These are phyloP conservation scores for Physaria fendleri DNA, from an alignment of 345 rosid species.

Conservation along the genomic window DNA sequence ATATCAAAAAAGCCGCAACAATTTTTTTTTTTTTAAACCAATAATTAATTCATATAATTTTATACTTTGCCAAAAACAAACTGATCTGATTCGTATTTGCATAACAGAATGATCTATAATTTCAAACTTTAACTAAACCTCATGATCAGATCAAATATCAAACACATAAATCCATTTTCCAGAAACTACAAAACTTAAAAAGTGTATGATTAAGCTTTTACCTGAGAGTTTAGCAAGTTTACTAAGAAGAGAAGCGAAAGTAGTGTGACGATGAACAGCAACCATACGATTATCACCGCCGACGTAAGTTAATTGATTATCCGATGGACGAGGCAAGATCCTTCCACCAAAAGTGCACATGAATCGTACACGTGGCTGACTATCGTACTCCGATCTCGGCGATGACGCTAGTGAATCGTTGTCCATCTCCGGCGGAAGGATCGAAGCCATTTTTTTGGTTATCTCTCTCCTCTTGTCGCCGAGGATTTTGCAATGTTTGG, in stretches of 20 bases:
- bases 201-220: conserved; percentile 7
- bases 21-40: not conserved
- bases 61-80: not conserved
- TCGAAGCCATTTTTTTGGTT: conserved; percentile 39
- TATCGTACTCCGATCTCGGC: conserved; percentile 56
- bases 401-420: conserved; percentile 69
- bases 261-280: conserved; percentile 60
- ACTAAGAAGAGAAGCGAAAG: conserved; percentile 49
- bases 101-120: too few relatives aligned
- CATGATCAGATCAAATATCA: too few relatives aligned
- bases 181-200: not conserved
- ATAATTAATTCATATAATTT: not conserved
- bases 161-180: not conserved
- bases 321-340: conserved; percentile 95
- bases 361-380: conserved; percentile 59
- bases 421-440: conserved; percentile 60
- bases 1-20: not conserved
- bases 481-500: conserved; percentile 15
- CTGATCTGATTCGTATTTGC: too few relatives aligned
- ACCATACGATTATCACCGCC: conserved; percentile 97
- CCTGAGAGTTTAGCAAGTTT: conserved; percentile 86
- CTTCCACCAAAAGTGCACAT: conserved; percentile 98
- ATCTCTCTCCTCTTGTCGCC: conserved; percentile 13
- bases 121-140: too few relatives aligned
- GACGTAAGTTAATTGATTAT: conserved; percentile 84